Base-by-base conservation (phyloP, 2,329 filamentous ascomycete genomes). In the Cadophora sp. region DNA sequence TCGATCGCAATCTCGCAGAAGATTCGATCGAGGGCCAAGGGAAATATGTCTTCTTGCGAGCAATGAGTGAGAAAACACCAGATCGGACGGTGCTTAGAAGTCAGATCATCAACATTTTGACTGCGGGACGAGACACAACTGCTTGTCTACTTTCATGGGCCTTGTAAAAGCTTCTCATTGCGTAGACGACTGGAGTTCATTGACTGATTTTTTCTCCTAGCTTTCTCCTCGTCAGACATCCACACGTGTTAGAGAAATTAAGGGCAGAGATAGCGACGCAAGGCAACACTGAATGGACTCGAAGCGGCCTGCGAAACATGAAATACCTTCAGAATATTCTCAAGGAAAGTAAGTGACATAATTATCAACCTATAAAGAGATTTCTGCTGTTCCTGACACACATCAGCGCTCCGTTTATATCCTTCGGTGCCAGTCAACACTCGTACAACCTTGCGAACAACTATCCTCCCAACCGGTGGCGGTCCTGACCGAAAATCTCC, bases 1-100 rank as follows among this genome's bases (percentile, higher is more conserved):
- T 72, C 4, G 63, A 72, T 84, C 59, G 66, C 69, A 53, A 53
- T 24, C 50, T 53, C 24, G 34, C 37, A 4, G 16, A 61, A 40
- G 67, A 22, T 58, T 34, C 29, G n/a, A 29, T 29, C 11, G 67
- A 71, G 31, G 40, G 51, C n/a, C 26, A 68, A 34, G 60, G 67
- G 31, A 75, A 79, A 50, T 81, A 81, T 60, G 79, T 83, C 27
- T 83, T 87, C 66, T 74, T 87, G 24, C 74, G 83, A 29, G 84
- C 84, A 46, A 76, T 89, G 26, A 82, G 81, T 24, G 79, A 80
- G 24, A 76, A 80, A 34, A 81, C 81, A 1, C 22, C 56, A 27
- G 82, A 86, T 73, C 77, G 78, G 7, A 78, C 76, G 16, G 73
- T 78, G 16, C 65, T 82, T 0, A 71, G 77, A 16, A 76, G 77